Percentiles rank a stretch among this genome's conserved stretches.
phyloP scores from a whole-genome alignment of 495 filamentous ascomycete genomes.

The Thermothielavioides terrestris region DNA sequence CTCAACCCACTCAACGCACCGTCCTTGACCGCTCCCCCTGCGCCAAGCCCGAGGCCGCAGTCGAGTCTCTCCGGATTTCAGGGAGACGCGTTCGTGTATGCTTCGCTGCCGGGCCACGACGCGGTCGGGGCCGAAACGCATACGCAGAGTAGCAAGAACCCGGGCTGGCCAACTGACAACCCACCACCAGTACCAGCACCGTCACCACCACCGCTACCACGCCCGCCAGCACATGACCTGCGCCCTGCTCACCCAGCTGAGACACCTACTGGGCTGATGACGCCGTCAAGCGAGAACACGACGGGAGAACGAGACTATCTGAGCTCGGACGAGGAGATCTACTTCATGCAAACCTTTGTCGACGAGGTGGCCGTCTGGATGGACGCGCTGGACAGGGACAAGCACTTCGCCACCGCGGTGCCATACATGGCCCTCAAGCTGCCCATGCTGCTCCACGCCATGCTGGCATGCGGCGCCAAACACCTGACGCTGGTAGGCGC shows the following conservation, averaged over 20 bases:
- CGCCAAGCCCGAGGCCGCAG: not conserved
- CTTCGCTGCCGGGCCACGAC: slow-evolving; percentile 19
- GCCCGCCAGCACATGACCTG: not conserved
- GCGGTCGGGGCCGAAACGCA: slow-evolving; percentile 17
- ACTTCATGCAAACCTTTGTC: slow-evolving; percentile 83
- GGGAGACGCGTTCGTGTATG: not conserved
- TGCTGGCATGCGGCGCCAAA: slow-evolving; percentile 80
- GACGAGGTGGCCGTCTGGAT: slow-evolving; percentile 91
- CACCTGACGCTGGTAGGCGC: slow-evolving; percentile 66
- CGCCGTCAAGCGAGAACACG: slow-evolving; percentile 40
- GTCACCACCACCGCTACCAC: no score
- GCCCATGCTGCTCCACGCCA: slow-evolving; percentile 86
- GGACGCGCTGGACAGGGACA: slow-evolving; percentile 79
- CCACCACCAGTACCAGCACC: no score
- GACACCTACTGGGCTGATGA: slow-evolving; percentile 38
- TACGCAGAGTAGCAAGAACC: slow-evolving; percentile 15
- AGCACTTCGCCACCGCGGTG: slow-evolving; percentile 79
- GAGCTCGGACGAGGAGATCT: slow-evolving; percentile 62
- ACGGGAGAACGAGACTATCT: slow-evolving; percentile 46
- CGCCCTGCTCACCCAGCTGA: slow-evolving; percentile 10
- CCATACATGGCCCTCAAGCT: slow-evolving; percentile 75
- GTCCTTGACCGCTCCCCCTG: not conserved
- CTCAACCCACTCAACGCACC: no score
- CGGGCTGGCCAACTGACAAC: no score
- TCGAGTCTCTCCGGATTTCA: not conserved